Percentiles rank a stretch among this genome's conserved stretches.
phyloP scores from a whole-genome alignment of 2,329 filamentous ascomycete genomes.

The Penicillium glabrum region DNA sequence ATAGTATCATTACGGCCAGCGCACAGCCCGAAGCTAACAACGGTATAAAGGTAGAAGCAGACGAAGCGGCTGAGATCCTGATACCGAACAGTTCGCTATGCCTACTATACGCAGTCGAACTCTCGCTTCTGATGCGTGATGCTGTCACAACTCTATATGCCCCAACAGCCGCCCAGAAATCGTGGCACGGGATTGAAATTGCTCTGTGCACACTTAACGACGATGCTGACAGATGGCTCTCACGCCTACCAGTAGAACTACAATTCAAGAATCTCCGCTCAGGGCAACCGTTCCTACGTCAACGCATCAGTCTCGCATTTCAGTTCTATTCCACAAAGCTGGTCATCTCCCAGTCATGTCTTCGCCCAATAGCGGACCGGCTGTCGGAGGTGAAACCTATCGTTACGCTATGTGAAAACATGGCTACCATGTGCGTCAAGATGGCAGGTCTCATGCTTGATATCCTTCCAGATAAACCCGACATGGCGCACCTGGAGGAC shows the following conservation, averaged over 20 bases:
- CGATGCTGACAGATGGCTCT: slow-evolving; percentile 40
- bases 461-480: not conserved
- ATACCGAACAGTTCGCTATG: slow-evolving; percentile 38
- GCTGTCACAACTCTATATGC: slow-evolving; percentile 40
- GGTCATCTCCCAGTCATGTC: slow-evolving; percentile 44
- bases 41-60: slow-evolving; percentile 15
- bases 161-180: slow-evolving; percentile 33
- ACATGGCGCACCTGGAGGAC: not conserved
- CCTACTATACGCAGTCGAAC: slow-evolving; percentile 40
- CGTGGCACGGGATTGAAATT: slow-evolving; percentile 36
- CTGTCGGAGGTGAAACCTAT: not conserved
- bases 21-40: slow-evolving; percentile 7
- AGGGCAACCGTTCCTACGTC: slow-evolving; percentile 27
- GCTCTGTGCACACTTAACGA: slow-evolving; percentile 34
- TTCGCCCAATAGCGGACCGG: slow-evolving; percentile 35
- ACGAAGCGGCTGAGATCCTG: slow-evolving; percentile 25
- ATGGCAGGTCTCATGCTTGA: not conserved
- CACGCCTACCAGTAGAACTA: slow-evolving; percentile 37
- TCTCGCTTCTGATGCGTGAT: slow-evolving; percentile 35
- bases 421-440: not conserved
- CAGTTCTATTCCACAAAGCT: slow-evolving; percentile 45
- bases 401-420: not conserved
- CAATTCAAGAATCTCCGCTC: slow-evolving; percentile 30
- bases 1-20: not conserved
- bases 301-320: slow-evolving; percentile 39